These are phyloP conservation scores for Sphaerobolus stellatus DNA, from an alignment of 1,284 basidiomycete species.

Conservation along the genomic window DNA sequence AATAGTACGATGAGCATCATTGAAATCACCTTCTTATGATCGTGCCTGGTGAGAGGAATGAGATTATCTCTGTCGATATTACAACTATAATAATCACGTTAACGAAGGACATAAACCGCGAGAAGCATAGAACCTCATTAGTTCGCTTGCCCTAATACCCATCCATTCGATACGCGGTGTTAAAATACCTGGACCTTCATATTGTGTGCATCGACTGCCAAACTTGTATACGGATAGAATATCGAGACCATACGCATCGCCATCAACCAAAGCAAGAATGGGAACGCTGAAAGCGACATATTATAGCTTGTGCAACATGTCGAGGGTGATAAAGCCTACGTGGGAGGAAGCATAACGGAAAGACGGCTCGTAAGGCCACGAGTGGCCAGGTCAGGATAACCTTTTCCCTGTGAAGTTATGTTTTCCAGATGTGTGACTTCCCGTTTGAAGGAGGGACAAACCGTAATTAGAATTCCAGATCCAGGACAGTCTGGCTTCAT, in stretches of 20 bases:
- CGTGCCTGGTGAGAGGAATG: constrained; percentile 67
- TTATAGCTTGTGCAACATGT: constrained; percentile 1
- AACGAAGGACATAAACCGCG: too few species aligned
- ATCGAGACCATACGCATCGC: constrained; percentile 86
- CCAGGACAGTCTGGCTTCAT: constrained; percentile 50
- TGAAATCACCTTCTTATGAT: constrained; percentile 67
- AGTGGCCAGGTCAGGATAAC: constrained; percentile 90
- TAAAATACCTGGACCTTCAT: constrained; percentile 63
- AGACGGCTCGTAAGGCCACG: constrained; percentile 76
- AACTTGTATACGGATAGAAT: constrained; percentile 84
- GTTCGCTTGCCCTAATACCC: constrained; percentile 72
- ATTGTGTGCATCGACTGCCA: constrained; percentile 60
- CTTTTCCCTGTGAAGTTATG: constrained; percentile 73
- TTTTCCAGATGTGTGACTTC: constrained; percentile 6
- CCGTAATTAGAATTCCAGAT: constrained; percentile 71
- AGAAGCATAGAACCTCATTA: constrained; percentile 46
- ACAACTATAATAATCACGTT: constrained; percentile 49
- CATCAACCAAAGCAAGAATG: constrained; percentile 80
- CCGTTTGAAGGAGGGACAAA: constrained; percentile 24
- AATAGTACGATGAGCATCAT: background rate
- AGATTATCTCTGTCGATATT: constrained; percentile 59
- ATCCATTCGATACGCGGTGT: constrained; percentile 73
- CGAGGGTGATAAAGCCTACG: constrained; percentile 32
- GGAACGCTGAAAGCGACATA: constrained; percentile 51
- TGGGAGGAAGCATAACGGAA: constrained; percentile 58